Base-by-base conservation (phyloP, 2,329 filamentous ascomycete species). In the Diaporthe aspalathi region DNA sequence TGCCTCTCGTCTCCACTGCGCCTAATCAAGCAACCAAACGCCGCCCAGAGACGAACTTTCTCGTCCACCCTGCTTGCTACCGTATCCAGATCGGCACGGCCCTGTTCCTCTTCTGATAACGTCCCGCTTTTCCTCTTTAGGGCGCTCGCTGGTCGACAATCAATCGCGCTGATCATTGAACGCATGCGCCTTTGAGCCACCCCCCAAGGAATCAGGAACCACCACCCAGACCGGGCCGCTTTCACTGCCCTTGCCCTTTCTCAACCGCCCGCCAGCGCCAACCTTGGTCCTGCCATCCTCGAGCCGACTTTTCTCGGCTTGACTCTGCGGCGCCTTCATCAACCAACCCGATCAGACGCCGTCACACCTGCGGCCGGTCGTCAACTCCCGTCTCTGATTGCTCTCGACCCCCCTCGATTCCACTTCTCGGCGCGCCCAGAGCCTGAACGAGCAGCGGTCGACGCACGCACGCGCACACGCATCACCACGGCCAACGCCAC, bases 71-170 rank as follows among this genome's bases (percentile, higher is more conserved):
- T 72, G 70, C 43, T 40, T 60, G 70, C 70, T 72, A 62, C 67
- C 60, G 70, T 70, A 52, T 65, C 56, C 60, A 63, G 60, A 67
- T 56, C 57, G 60, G 68, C 45, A 68, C 56, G 24, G 65, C 57
- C 71, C 70, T 71, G 71, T 71, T 68, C 71, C 35, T 62, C 67
- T 71, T 71, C 65, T 73, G 71, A 73, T 71, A 73, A 73, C 71
- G 71, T 73, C 71, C 71, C 71, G 71, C 69, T 73, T 73, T 73
- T 73, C 65, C 57, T 73, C 71, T 73, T 71, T 73, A 71, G 68
- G 71, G 68, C 63, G 63, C 62, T 67, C 71, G 71, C 71, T 71
- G 69, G 71, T 66, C 69, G 71, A 73, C 69, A 62, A 65, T 63
- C 60, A 66, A 70, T 67, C 62, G 50, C 62, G 66, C 66, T 68